A percentile compares a stretch with the other conserved stretches of the same genome.
phyloP scores from a whole-genome alignment of 495 filamentous ascomycete species.

The Pyronema omphalodes region DNA sequence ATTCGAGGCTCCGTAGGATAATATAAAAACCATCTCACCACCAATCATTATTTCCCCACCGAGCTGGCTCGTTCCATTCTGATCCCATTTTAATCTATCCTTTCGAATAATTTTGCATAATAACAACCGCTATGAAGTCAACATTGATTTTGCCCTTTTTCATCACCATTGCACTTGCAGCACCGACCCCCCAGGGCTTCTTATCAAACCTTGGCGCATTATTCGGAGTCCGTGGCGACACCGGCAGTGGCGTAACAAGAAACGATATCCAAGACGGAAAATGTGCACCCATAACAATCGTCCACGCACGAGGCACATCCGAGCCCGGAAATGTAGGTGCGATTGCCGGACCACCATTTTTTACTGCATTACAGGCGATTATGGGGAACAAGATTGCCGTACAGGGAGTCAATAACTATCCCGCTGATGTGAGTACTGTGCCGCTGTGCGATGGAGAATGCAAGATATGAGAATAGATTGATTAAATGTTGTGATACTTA shows the following conservation, averaged over 20 bases:
- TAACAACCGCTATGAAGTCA: too few species aligned
- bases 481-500: background rate
- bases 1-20: too few species aligned
- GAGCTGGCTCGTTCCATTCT: too few species aligned
- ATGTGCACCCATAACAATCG: slow-evolving; percentile 35
- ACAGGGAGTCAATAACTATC: slow-evolving; percentile 33
- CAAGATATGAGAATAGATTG: background rate
- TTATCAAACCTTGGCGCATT: too few species aligned
- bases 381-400: slow-evolving; percentile 28
- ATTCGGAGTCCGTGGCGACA: too few species aligned
- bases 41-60: too few species aligned
- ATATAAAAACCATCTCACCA: too few species aligned
- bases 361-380: slow-evolving; percentile 29
- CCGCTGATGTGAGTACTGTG: slow-evolving; percentile 16
- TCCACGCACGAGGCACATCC: slow-evolving; percentile 40
- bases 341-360: slow-evolving; percentile 38
- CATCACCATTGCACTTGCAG: too few species aligned
- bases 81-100: too few species aligned
- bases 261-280: slow-evolving; percentile 30
- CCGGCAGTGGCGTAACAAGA: slow-evolving; percentile 19
- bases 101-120: too few species aligned
- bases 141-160: too few species aligned
- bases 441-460: background rate
- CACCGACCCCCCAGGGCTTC: too few species aligned
- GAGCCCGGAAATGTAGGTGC: slow-evolving; percentile 38